phyloP scores from a whole-genome alignment of 2,329 filamentous ascomycete species.

The Trichoderma polysporum region DNA sequence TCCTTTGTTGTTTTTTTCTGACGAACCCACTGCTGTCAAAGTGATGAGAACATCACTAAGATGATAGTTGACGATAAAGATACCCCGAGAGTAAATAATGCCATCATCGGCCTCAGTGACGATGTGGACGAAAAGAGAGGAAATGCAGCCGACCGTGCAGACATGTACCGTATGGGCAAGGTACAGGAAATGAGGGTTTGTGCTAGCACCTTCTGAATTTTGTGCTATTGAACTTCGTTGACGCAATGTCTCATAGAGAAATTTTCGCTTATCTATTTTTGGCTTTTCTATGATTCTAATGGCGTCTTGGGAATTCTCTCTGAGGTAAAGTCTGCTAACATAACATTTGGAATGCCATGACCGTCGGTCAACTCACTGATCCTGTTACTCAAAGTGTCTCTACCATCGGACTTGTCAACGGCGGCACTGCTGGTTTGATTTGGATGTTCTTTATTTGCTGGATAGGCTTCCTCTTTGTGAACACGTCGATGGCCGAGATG shows the following conservation, averaged over 20 bases:
- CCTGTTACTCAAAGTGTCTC: not conserved
- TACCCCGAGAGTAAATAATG: not conserved
- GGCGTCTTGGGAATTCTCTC: conserved; percentile 4
- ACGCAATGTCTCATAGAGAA: not conserved
- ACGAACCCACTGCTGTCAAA: not conserved
- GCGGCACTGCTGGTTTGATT: conserved; percentile 47
- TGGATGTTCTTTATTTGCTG: conserved; percentile 44
- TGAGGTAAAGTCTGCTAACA: not conserved
- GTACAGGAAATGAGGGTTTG: conserved; percentile 6
- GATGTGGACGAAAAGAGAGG: not conserved
- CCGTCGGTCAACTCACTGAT: not conserved
- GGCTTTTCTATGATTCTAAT: conserved; percentile 8
- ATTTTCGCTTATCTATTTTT: conserved; percentile 9
- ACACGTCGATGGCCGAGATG: conserved; percentile 49
- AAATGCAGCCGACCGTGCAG: conserved; percentile 1
- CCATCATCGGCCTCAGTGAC: not conserved
- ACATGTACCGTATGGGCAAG: conserved; percentile 11
- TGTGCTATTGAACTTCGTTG: not conserved
- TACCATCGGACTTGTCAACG: conserved; percentile 36
- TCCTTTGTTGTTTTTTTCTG: not conserved
- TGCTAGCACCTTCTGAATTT: not conserved
- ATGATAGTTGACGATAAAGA: not conserved
- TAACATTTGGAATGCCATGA: no score
- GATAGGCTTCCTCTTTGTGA: conserved; percentile 40
- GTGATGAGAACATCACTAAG: not conserved